phyloP scores from a whole-genome alignment of 768 basidiomycete genomes.

The Leucocoprinus leucothites region DNA sequence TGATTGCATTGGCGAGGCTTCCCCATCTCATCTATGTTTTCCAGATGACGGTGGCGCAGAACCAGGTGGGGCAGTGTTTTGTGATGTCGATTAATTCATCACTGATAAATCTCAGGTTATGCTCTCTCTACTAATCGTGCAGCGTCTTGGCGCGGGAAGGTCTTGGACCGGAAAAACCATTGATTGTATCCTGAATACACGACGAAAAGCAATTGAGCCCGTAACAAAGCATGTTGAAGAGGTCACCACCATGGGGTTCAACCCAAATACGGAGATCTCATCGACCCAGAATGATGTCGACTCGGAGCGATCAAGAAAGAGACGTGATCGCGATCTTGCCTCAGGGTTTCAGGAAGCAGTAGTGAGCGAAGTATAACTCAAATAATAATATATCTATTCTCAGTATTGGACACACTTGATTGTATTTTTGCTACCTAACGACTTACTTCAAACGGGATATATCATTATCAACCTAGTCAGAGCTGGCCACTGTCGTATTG shows the following conservation, averaged over 20 bases:
- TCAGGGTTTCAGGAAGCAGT: not conserved
- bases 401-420: not conserved
- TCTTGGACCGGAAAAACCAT: constrained; percentile 9
- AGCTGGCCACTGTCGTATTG: too few relatives aligned
- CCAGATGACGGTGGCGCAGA: not conserved
- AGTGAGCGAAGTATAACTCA: not conserved
- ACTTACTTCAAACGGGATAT: too few relatives aligned
- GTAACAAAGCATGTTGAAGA: not conserved
- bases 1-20: not conserved
- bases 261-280: constrained; percentile 7
- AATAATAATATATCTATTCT: not conserved
- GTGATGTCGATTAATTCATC: not conserved
- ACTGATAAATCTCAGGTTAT: not conserved
- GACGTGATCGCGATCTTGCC: not conserved
- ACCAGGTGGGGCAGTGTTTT: not conserved
- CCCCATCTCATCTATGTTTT: not conserved
- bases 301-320: not conserved
- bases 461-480: too few relatives aligned
- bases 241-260: constrained; percentile 7
- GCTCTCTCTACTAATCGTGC: constrained; percentile 1
- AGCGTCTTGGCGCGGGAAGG: constrained; percentile 4
- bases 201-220: not conserved
- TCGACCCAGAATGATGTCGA: not conserved
- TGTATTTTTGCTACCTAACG: too few relatives aligned
- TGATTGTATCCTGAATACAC: constrained; percentile 4